Evolutionary conservation across 306 rosid genomes (phyloP).

Genomic region (Glycine tomentella): DNA sequence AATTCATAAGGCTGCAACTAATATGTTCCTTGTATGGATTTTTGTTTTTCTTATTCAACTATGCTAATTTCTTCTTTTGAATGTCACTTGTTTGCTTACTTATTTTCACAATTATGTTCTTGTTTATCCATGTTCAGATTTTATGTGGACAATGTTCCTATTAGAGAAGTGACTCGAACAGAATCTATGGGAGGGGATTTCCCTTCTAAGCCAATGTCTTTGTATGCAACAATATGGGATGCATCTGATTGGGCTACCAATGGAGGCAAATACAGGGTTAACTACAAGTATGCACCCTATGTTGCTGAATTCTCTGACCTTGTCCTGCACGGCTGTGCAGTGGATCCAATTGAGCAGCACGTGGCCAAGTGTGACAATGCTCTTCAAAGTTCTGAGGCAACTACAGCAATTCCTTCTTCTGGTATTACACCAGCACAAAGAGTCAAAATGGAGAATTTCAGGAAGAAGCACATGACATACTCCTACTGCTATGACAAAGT

Average conservation of each 20-base stretch:
- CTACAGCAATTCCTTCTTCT: conserved; percentile 54
- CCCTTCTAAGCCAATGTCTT: conserved; percentile 92
- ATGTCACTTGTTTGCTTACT: too few relatives aligned
- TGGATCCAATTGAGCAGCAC: conserved; percentile 78
- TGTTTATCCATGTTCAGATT: conserved; percentile 61
- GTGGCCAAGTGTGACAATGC: conserved; percentile 58
- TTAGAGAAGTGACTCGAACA: conserved; percentile 74
- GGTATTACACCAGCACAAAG: conserved; percentile 60
- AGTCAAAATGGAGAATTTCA: conserved; percentile 74
- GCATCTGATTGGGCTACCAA: conserved; percentile 98
- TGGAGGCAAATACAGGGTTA: conserved; percentile 92
- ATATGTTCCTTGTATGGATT: background rate
- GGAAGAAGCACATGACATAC: conserved; percentile 90
- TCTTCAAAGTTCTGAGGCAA: conserved; percentile 36
- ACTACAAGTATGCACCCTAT: conserved; percentile 93
- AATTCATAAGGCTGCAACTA: background rate
- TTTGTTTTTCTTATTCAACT: background rate
- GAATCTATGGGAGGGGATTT: conserved; percentile 85
- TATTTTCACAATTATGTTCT: conserved; percentile 4
- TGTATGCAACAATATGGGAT: conserved; percentile 98
- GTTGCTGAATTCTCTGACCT: conserved; percentile 74
- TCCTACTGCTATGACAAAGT: conserved; percentile 83
- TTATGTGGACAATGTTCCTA: conserved; percentile 83
- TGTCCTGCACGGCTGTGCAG: conserved; percentile 84
- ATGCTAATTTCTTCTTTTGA: background rate